These are phyloP conservation scores for Atkinsonella texensis DNA, from an alignment of 2,329 filamentous ascomycete genomes.

Conservation along the genomic window DNA sequence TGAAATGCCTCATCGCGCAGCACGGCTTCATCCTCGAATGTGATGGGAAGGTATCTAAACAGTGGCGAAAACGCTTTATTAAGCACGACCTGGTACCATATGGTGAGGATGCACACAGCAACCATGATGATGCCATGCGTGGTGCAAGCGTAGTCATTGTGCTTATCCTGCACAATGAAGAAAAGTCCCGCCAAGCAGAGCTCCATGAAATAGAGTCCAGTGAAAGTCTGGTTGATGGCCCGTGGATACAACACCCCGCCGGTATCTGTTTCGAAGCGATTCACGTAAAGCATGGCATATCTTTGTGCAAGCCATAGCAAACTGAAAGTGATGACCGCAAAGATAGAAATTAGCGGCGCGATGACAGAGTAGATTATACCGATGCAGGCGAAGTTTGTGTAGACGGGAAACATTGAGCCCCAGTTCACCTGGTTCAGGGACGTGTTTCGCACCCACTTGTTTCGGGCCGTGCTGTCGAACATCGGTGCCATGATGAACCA, in stretches of 20 bases:
- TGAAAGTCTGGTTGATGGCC: conserved; percentile 92
- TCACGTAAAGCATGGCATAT: conserved; percentile 96
- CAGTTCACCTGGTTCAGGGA: conserved; percentile 67
- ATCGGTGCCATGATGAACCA: conserved; percentile 77
- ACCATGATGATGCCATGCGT: conserved; percentile 82
- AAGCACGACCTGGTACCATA: conserved; percentile 66
- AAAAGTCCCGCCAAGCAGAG: conserved; percentile 82
- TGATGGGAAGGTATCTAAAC: conserved; percentile 83
- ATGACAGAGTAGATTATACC: conserved; percentile 81
- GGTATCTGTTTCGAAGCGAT: conserved; percentile 78
- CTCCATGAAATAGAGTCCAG: conserved; percentile 90
- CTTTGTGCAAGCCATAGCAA: conserved; percentile 90
- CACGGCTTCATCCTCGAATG: conserved; percentile 88
- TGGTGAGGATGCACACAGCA: conserved; percentile 56
- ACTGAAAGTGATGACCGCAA: conserved; percentile 84
- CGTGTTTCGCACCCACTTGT: conserved; percentile 81
- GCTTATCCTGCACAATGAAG: conserved; percentile 56
- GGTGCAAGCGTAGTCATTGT: conserved; percentile 45
- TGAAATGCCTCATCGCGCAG: conserved; percentile 84
- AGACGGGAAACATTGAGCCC: conserved; percentile 91
- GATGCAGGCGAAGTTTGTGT: conserved; percentile 93
- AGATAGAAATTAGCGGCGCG: conserved; percentile 79
- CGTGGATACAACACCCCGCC: conserved; percentile 84
- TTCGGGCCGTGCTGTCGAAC: conserved; percentile 66
- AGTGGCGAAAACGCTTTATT: conserved; percentile 78